Evolutionary conservation across 352 stramenopile genomes (phyloP), one percentile per base, ranked within the genome.

Genomic region (Phytophthora foliorum): DNA sequence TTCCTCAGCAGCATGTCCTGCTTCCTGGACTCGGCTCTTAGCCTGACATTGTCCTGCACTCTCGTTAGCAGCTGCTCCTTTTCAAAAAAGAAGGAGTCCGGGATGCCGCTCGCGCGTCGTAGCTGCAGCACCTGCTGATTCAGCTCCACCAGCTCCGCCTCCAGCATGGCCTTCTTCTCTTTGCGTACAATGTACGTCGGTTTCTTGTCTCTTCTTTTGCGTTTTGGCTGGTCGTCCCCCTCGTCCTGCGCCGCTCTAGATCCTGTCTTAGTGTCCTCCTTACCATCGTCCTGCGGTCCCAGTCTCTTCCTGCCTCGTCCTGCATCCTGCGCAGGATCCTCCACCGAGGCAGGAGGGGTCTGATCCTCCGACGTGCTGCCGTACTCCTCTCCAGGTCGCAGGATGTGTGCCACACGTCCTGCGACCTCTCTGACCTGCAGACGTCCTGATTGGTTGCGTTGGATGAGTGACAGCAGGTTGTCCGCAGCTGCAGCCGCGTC

Each of bases 121-220:
- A 86, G 25, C 6, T 54, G 63, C 45, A 70, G 34, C 6, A 80
- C 53, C n/a, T 82, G 71, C n/a, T 63, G 61, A 29, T 80, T 61
- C 0, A 86, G 62, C 31, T 63, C 38, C 24, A 70, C 57, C 29
- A 84, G 41, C 27, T 86, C 69, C 21, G 69, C 66, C 48, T 75
- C 44, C 32, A 86, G 64, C 67, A 81, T 52, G 10, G 77, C 75
- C 58, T 84, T 84, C 67, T 82, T 81, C 66, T 86, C 78, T 72
- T 54, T 64, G 17, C 72, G 72, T 27, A 80, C 68, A 45, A 80
- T 75, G 44, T 80, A 80, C 51, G 72, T 80, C 4, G 72, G 72
- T 24, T 80, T 80, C 59, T 80, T 80, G 48, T 75, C 70, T 3
- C 68, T 39, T 24, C 51, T 44, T 45, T 72, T 80, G 13, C 46